Base-by-base conservation (phyloP, 345 rosid species). In the Linum tenue region DNA sequence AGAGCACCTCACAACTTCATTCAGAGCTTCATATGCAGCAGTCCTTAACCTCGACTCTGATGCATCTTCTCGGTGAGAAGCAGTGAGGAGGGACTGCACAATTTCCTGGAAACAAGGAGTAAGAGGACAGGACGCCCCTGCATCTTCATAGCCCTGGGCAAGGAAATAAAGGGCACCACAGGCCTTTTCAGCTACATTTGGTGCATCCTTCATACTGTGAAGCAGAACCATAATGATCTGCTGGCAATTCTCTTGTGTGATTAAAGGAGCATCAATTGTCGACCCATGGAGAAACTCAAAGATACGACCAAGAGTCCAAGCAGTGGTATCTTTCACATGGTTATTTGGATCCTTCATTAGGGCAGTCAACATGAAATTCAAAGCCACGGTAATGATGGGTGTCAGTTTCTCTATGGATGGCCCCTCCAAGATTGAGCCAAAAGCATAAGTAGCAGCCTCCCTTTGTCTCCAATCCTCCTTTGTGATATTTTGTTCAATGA, bases 131-230 rank as follows among this genome's bases (percentile, higher is more conserved):
- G 95, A 72, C 59, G 81, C 70, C 68, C 87, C 97, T 16, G 83
- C 74, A 71, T 86, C 92, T 76, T 94, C 97, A 63, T 86, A 94
- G 12, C 97, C 96, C 76, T 88, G 99, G 64, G 91, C 92, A 73
- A 94, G 92, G 76, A 82, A 86, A 81, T 94, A 94, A 64, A 92
- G 79, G 7, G 96, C 97, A 58, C 99, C 99, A 56, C 97, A 94
- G 50, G 83, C 86, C 85, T 90, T 94, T 78, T 90, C 92, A 7
- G 97, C 92, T 62, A 94, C 85, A 77, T 85, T 85, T 17, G 91
- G 92, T 73, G 85, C 85, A 77, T 88, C 97, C 66, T 80, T 80
- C 55, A 90, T 65, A 66, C 96, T 84, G 66, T 88, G 92, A 66
- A 94, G 75, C 67, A 94, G 68, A 35, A 90, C 97, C 60, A 50